These are phyloP conservation scores for Phialophora macrospora DNA, from an alignment of 2,329 filamentous ascomycete genomes.

Conservation along the genomic window DNA sequence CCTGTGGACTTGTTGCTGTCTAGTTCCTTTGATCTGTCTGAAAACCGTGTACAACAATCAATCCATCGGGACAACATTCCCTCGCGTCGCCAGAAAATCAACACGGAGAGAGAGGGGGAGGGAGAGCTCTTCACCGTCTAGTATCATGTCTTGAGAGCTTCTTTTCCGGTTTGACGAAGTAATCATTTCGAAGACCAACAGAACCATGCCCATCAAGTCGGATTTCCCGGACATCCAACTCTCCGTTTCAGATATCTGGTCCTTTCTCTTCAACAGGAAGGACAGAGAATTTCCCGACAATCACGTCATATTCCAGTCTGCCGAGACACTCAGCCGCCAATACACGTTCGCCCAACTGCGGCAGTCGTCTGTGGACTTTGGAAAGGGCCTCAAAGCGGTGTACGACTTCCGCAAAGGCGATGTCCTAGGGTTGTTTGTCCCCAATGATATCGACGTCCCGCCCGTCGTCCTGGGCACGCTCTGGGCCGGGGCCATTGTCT, in stretches of 20 bases:
- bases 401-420: constrained; percentile 84
- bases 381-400: constrained; percentile 72
- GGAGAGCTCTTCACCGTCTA: neutral
- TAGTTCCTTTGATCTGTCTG: neutral
- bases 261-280: constrained; percentile 73
- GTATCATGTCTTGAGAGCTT: neutral
- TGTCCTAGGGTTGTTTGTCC: constrained; percentile 79
- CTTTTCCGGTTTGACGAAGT: neutral
- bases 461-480: constrained; percentile 75
- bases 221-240: constrained; percentile 68
- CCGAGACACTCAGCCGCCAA: constrained; percentile 64
- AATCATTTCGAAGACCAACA: neutral
- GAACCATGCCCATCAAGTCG: constrained; percentile 73
- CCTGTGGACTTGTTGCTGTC: neutral
- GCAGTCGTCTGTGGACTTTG: constrained; percentile 72
- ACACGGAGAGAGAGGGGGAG: neutral
- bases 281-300: constrained; percentile 70
- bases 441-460: constrained; percentile 84
- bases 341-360: constrained; percentile 75
- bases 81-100: neutral
- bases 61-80: neutral
- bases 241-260: constrained; percentile 77
- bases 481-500: constrained; percentile 81
- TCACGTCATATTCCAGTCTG: constrained; percentile 80
- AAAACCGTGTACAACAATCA: neutral